Conservation (phyloP, 305 asterid genomes). For the Ajuga reptans region DNA sequence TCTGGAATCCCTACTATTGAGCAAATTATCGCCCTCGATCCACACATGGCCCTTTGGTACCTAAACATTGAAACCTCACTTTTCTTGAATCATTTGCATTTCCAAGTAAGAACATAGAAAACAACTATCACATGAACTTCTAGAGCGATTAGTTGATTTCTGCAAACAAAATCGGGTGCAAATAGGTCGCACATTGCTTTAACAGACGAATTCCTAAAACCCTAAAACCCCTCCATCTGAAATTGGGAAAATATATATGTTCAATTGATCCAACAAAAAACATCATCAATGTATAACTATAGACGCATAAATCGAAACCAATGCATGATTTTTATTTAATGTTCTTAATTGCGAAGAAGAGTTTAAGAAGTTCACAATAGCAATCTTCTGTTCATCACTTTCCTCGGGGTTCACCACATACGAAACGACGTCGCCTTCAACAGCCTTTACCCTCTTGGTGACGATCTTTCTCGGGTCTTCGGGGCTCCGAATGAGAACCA, state of each 20-base stretch:
- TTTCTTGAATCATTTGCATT: slow-evolving; percentile 3
- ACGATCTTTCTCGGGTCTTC: slow-evolving; percentile 43
- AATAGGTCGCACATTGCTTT: neutral
- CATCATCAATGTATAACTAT: neutral
- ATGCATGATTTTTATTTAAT: no score
- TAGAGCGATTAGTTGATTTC: neutral
- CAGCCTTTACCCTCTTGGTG: slow-evolving; percentile 49
- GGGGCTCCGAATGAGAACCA: slow-evolving; percentile 58
- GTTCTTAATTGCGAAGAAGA: neutral
- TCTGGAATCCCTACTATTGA: slow-evolving; percentile 57
- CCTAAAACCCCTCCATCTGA: neutral
- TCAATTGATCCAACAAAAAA: neutral
- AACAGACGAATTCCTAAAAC: neutral
- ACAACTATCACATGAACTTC: neutral
- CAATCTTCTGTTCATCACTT: slow-evolving; percentile 32
- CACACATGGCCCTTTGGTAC: slow-evolving; percentile 82
- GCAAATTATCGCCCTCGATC: slow-evolving; percentile 68
- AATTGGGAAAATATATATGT: neutral
- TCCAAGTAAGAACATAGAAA: neutral
- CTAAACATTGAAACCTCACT: slow-evolving; percentile 25
- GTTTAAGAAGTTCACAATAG: slow-evolving; percentile 33
- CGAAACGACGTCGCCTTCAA: slow-evolving; percentile 56
- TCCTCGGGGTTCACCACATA: slow-evolving; percentile 29
- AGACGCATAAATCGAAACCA: neutral
- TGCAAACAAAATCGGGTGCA: neutral